phyloP scores from a whole-genome alignment of 2,329 filamentous ascomycete genomes.

The Talaromyces sp. region DNA sequence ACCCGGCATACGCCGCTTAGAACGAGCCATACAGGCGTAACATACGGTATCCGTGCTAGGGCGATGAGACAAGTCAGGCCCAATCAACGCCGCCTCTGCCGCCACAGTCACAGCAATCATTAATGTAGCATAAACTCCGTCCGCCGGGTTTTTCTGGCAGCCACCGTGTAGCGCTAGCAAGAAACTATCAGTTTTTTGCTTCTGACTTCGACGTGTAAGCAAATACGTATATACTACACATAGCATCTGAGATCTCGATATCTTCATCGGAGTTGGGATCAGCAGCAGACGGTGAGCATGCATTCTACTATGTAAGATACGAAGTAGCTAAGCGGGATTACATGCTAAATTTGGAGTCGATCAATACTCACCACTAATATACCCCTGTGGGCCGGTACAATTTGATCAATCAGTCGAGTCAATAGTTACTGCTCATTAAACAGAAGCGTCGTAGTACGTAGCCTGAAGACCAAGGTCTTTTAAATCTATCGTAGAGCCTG shows the following conservation, averaged over 20 bases:
- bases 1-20: background rate
- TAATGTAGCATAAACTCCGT: background rate
- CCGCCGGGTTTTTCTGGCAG: background rate
- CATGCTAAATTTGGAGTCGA: background rate
- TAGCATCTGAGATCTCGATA: too few species aligned
- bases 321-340: background rate
- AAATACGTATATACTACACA: background rate
- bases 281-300: background rate
- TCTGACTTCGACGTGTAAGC: background rate
- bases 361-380: background rate
- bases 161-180: background rate
- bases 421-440: background rate
- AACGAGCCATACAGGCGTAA: background rate
- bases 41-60: background rate
- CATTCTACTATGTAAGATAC: too few species aligned
- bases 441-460: background rate
- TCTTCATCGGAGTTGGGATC: background rate
- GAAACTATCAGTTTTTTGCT: background rate
- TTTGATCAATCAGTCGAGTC: background rate
- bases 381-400: background rate
- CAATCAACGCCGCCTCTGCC: background rate
- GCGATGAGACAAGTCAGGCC: background rate
- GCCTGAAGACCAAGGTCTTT: background rate
- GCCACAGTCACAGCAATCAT: background rate
- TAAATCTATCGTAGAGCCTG: background rate